A percentile compares a stretch with the other conserved stretches of the same genome.
Conservation (phyloP, 176 grass and related monocot genomes). For the Puccinellia tenuiflora region DNA sequence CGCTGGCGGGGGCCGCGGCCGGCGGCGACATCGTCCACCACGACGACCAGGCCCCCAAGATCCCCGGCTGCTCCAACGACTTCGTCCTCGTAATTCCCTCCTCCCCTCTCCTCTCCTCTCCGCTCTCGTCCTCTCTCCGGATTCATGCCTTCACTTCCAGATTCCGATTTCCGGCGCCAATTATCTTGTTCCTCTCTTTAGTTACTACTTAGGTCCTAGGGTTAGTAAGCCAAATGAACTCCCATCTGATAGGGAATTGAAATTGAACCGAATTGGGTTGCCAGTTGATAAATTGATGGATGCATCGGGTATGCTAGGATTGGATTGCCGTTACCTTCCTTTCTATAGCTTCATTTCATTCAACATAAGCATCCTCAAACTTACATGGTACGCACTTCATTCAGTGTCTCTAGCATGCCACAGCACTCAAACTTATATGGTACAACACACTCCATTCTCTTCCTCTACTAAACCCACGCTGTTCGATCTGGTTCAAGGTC, state of each 20-base stretch:
- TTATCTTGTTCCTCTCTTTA: background rate
- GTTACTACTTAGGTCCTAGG: background rate
- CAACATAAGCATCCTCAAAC: background rate
- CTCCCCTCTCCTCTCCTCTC: background rate
- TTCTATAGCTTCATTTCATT: background rate
- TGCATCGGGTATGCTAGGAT: background rate
- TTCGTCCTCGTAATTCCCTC: slow-evolving; percentile 57
- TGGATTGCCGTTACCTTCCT: background rate
- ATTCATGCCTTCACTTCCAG: background rate
- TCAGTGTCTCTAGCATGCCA: background rate
- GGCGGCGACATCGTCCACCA: slow-evolving; percentile 82
- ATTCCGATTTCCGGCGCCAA: background rate
- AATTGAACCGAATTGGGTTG: background rate
- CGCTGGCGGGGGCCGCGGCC: slow-evolving; percentile 35
- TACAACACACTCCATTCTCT: background rate
- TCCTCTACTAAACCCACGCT: background rate
- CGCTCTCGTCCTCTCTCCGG: background rate
- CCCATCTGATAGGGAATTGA: background rate
- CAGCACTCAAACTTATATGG: background rate
- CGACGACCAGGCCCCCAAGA: slow-evolving; percentile 78
- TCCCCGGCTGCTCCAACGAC: slow-evolving; percentile 79
- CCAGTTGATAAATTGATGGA: background rate
- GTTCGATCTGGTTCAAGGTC: slow-evolving; percentile 38
- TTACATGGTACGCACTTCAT: background rate
- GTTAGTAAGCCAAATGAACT: background rate